Evolutionary conservation across 2,329 filamentous ascomycete species (phyloP), one percentile per base, ranked within the genome.

Genomic region (Neonectria ditissima): DNA sequence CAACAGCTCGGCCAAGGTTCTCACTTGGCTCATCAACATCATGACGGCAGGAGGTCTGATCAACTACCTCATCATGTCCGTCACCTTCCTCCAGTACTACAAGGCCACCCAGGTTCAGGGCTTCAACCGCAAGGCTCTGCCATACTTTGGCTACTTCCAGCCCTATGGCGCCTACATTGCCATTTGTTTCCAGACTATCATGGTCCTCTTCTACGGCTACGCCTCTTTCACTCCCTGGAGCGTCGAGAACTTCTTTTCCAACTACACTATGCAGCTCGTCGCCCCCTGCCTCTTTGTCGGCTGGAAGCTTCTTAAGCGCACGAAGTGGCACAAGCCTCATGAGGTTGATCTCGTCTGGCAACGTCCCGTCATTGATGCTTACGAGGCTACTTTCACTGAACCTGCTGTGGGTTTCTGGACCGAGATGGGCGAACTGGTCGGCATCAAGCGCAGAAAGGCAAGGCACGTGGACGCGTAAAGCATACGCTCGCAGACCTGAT

Each of bases 221-320:
- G 79, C 79, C 5, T 77, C 82, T 1, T 86, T 87, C 73, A 69
- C 72, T 16, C 77, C 78, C 16, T 90, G 87, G 83, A 75, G 77
- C 24, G 78, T 81, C 18, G 76, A 82, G 4, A 79, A 72, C 37
- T 84, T 86, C 72, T 80, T 85, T 75, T 77, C 80, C 18, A 85
- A 86, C 78, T 89, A 89, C 76, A 84, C 83, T 28, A 87, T 88
- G 84, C 79, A 85, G 63, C 76, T 88, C 14, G 74, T 89, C 24
- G 82, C 83, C 0, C 82, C 84, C 8, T 73, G 86, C 37, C 77
- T 88, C 28, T 91, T 85, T 73, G 55, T 84, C 20, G 81, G 81
- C 69, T 92, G 88, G 87, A 92, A 92, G 78, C 8, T 91, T 1
- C 20, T 88, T 74, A 87, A 89, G 79, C 81, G 80, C 60, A 91